Conservation (phyloP, 140 eudicot genomes). For the Anethum foeniculum region DNA sequence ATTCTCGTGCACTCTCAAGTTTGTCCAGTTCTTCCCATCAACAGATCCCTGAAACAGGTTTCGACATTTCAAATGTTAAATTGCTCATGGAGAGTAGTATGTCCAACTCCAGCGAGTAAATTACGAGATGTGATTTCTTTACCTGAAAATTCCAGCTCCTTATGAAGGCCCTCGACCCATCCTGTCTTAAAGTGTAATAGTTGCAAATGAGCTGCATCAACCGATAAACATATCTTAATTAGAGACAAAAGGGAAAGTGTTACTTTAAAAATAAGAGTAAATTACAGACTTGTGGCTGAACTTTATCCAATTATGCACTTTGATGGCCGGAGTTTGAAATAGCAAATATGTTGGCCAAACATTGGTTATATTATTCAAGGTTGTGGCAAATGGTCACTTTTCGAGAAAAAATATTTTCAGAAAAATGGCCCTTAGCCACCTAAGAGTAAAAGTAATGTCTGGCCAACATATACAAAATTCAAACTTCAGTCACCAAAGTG, state of each 20-base stretch:
- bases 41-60: constrained; percentile 56
- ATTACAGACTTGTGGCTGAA: no score
- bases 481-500: no score
- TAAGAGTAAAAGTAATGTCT: no score
- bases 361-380: no score
- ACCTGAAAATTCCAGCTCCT: constrained; percentile 89
- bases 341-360: no score
- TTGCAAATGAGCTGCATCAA: constrained; percentile 86
- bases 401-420: no score
- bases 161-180: constrained; percentile 79
- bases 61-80: background rate
- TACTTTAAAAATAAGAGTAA: background rate
- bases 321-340: no score
- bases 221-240: constrained; percentile 10
- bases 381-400: no score
- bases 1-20: constrained; percentile 77
- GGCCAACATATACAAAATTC: no score
- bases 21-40: constrained; percentile 81
- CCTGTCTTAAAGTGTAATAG: constrained; percentile 91
- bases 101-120: background rate
- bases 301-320: no score
- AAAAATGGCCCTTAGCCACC: no score
- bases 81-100: background rate
- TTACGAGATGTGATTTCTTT: background rate
- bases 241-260: background rate